Conservation (phyloP, 176 grass and related monocot genomes). For the Musa schizocarpa region DNA sequence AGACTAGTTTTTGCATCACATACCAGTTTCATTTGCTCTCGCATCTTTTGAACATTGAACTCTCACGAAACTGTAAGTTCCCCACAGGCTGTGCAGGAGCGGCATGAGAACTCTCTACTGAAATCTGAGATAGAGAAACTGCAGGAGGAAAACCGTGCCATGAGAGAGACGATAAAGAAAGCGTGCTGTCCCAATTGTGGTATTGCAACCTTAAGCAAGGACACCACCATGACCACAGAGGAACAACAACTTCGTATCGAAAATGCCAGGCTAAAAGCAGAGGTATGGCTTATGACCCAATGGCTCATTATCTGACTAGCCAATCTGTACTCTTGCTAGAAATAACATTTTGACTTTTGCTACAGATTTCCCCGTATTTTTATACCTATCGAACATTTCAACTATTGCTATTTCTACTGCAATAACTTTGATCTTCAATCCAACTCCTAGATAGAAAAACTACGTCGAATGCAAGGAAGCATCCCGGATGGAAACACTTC, state of each 20-base stretch:
- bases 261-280: slow-evolving; percentile 58
- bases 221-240: slow-evolving; percentile 12
- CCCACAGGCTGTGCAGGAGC: slow-evolving; percentile 58
- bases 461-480: slow-evolving; percentile 25
- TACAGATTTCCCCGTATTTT: no score
- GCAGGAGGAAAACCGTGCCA: slow-evolving; percentile 47
- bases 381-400: background rate
- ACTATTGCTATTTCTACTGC: background rate
- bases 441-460: slow-evolving; percentile 43
- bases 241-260: slow-evolving; percentile 55
- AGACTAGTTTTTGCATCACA: background rate
- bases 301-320: background rate
- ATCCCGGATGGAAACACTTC: slow-evolving; percentile 6
- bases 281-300: slow-evolving; percentile 33
- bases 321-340: no score
- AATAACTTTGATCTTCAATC: background rate
- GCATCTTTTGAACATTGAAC: background rate
- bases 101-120: slow-evolving; percentile 78
- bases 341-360: no score
- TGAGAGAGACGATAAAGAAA: slow-evolving; percentile 48
- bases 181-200: slow-evolving; percentile 43
- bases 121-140: slow-evolving; percentile 80
- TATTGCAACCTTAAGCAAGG: slow-evolving; percentile 27
- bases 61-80: background rate
- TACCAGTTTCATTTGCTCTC: background rate